A percentile compares a stretch with the other conserved stretches of the same genome.
These are phyloP conservation scores for Azolla pinnata DNA, from an alignment of 75 land plant species.

Conservation along the genomic window DNA sequence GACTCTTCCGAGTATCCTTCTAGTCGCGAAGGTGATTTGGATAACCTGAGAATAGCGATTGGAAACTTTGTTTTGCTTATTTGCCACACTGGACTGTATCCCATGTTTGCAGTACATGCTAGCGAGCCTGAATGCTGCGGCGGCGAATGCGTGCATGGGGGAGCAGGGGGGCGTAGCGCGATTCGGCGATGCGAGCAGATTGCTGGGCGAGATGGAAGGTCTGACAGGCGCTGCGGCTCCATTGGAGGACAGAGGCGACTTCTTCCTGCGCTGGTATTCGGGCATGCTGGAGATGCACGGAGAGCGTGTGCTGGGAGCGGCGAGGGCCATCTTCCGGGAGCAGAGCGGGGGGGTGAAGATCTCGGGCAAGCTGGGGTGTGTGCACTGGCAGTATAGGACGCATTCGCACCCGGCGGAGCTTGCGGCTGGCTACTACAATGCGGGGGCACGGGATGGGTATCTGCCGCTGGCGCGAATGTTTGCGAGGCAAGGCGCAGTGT, in stretches of 20 bases:
- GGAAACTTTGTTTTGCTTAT: no score
- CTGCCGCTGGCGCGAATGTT: constrained; percentile 45
- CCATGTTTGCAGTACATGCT: constrained; percentile 12
- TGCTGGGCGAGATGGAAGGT: constrained; percentile 41
- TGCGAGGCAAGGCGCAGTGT: constrained; percentile 40
- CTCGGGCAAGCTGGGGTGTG: constrained; percentile 68
- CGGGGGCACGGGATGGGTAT: constrained; percentile 51
- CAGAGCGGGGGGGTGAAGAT: constrained; percentile 40
- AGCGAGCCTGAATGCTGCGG: constrained; percentile 4
- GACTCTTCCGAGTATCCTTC: no score
- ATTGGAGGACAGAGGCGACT: constrained; percentile 1
- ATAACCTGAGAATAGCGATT: no score
- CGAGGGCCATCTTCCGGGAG: constrained; percentile 34
- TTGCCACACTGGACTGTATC: no score
- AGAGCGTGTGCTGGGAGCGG: constrained; percentile 57
- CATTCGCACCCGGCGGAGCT: constrained; percentile 54
- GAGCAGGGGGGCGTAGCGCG: constrained; percentile 55
- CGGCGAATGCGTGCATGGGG: not conserved
- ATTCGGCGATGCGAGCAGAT: constrained; percentile 65
- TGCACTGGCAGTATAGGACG: constrained; percentile 64
- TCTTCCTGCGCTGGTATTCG: constrained; percentile 80
- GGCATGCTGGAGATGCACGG: constrained; percentile 53
- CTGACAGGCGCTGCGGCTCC: constrained; percentile 32
- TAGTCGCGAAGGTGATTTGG: no score
- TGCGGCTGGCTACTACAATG: constrained; percentile 56